These are phyloP conservation scores for Aegilops bicornis DNA, from an alignment of 176 grass and related monocot species.

Conservation along the genomic window DNA sequence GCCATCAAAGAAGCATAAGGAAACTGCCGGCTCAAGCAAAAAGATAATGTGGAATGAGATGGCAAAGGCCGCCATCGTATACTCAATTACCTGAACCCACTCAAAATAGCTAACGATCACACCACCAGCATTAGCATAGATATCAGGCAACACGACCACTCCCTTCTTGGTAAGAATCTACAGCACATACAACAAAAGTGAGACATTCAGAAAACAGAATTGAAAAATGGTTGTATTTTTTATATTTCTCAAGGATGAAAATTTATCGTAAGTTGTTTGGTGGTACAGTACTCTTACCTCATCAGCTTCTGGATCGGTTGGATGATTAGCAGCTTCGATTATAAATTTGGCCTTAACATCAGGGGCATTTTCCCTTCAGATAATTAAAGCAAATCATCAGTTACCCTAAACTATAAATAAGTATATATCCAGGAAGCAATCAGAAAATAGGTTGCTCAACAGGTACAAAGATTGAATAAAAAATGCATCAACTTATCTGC, in stretches of 20 bases:
- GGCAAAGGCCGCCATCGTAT: not conserved
- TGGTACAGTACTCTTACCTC: conserved; percentile 47
- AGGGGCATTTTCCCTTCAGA: conserved; percentile 82
- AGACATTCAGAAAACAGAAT: not conserved
- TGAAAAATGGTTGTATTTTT: not conserved
- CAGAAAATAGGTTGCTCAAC: not conserved
- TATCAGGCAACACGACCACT: conserved; percentile 82
- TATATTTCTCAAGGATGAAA: not conserved
- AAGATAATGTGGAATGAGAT: not conserved
- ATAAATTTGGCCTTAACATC: conserved; percentile 92
- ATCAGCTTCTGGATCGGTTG: conserved; percentile 95
- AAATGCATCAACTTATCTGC: not conserved
- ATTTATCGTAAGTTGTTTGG: not conserved
- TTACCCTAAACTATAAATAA: not conserved
- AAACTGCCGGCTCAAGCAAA: conserved; percentile 6
- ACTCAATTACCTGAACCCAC: conserved; percentile 92
- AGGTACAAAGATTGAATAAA: not conserved
- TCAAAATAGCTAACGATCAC: conserved; percentile 98
- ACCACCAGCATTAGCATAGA: conserved; percentile 94
- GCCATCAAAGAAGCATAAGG: conserved; percentile 16
- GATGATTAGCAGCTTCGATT: conserved; percentile 97
- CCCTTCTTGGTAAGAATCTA: conserved; percentile 93
- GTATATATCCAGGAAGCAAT: not conserved
- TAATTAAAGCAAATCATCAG: conserved; percentile 21
- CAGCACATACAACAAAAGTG: conserved; percentile 7